Base-by-base conservation (phyloP, 495 filamentous ascomycete species). In the Trichoderma parareesei region DNA sequence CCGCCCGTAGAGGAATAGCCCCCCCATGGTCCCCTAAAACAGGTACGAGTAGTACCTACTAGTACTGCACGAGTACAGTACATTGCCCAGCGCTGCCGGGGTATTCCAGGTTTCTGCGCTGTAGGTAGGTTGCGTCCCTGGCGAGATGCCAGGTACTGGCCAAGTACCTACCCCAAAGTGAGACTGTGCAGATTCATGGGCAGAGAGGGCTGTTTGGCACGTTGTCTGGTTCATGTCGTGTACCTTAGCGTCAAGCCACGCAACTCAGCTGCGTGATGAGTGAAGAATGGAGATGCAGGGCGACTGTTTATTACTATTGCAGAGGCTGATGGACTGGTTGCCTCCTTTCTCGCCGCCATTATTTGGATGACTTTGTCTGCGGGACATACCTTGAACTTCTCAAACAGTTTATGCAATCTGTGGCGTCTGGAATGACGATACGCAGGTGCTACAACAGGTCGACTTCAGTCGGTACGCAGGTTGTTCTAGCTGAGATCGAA, bases 21-120 rank as follows among this genome's bases (percentile, higher is more conserved):
- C 53, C 53, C 53, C 53, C 53, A 57, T 57, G 53, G 53, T 57
- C 53, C 53, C 53, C 53, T 57, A 57, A 57, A 57, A 37, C 53
- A 57, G 27, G 20, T 37, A 57, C 53, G 53, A n/a, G n/a, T n/a
- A n/a, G n/a, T n/a, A n/a, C n/a, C n/a, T n/a, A n/a, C n/a, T n/a
- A n/a, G 48, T 27, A 27, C 27, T 27, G 27, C 27, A 27, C 48
- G n/a, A 55, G 53, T 5, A 57, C 27, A 48, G 44, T 48, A 48
- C 44, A 14, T 48, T 10, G 44, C 5, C 40, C 40, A 41, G 40
- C 40, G n/a, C 46, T 49, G 20, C 35, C 53, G 37, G 53, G 53
- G 53, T 18, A 8, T 33, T 57, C 35, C 53, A 57, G 37, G 53
- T 57, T 27, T 27, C 9, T 57, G 53, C 53, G 53, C 53, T 27